phyloP scores from a whole-genome alignment of 129 eudicot species.

The Centaurea solstitialis region DNA sequence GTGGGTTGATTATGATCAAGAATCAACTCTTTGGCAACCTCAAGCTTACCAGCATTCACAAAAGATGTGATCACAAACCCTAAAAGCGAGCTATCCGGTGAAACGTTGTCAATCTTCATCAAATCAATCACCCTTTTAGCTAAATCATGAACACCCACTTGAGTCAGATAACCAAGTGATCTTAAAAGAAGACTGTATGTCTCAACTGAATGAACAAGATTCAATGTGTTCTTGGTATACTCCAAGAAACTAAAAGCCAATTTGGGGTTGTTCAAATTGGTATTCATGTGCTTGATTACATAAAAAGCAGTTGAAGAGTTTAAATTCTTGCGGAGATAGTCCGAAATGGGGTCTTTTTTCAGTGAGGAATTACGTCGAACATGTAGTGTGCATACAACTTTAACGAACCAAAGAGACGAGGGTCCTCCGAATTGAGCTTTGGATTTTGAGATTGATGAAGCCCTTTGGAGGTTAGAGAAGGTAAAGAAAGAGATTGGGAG shows the following conservation, averaged over 20 bases:
- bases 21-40: conserved; percentile 55
- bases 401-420: conserved; percentile 59
- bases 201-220: conserved; percentile 46
- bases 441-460: conserved; percentile 42
- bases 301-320: conserved; percentile 47
- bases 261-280: conserved; percentile 37
- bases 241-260: conserved; percentile 67
- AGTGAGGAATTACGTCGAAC: conserved; percentile 48
- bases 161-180: conserved; percentile 44
- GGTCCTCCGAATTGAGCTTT: conserved; percentile 36
- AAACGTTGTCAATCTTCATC: conserved; percentile 59
- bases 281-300: conserved; percentile 44
- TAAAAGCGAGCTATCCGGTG: conserved; percentile 39
- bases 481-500: conserved; percentile 6
- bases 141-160: conserved; percentile 54
- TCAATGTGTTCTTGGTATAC: conserved; percentile 55
- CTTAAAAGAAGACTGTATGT: conserved; percentile 57
- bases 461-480: conserved; percentile 39
- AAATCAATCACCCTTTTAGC: conserved; percentile 50
- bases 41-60: conserved; percentile 53
- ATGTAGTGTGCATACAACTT: conserved; percentile 69
- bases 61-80: conserved; percentile 46
- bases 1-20: conserved; percentile 35
- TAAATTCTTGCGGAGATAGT: conserved; percentile 54
- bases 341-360: conserved; percentile 24